Conservation (phyloP, 2,329 filamentous ascomycete species). For the Monilinia polystroma region DNA sequence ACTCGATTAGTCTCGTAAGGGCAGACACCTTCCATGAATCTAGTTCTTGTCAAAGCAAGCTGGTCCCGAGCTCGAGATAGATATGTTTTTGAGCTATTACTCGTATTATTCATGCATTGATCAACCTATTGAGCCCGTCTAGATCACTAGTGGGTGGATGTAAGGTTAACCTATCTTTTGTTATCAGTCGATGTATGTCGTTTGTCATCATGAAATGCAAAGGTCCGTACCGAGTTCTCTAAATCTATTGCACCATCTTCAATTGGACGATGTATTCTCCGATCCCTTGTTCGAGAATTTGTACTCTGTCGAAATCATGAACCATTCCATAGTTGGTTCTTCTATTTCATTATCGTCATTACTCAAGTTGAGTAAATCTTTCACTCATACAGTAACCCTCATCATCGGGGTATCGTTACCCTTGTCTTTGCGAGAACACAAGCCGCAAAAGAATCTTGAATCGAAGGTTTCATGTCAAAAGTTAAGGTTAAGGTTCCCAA, state of each 20-base stretch:
- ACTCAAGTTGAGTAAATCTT: neutral
- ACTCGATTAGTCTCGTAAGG: neutral
- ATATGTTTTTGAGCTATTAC: too few species aligned
- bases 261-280: slow-evolving; percentile 3
- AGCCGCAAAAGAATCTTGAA: neutral
- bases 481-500: neutral
- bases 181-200: neutral
- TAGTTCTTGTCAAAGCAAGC: neutral
- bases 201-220: slow-evolving; percentile 3
- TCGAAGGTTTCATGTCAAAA: neutral
- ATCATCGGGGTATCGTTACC: neutral
- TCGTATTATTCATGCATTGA: neutral
- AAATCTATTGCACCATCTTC: neutral
- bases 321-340: neutral
- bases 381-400: neutral
- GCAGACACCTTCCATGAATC: neutral
- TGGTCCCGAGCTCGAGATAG: too few species aligned
- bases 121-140: too few species aligned
- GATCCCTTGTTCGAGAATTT: neutral
- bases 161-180: neutral
- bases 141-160: too few species aligned
- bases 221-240: slow-evolving; percentile 8
- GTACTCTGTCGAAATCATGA: too few species aligned
- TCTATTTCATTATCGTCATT: slow-evolving; percentile 6
- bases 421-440: neutral